Evolutionary conservation across 176 grass and related monocot species (phyloP).

Genomic region (Saccharum officinarum): DNA sequence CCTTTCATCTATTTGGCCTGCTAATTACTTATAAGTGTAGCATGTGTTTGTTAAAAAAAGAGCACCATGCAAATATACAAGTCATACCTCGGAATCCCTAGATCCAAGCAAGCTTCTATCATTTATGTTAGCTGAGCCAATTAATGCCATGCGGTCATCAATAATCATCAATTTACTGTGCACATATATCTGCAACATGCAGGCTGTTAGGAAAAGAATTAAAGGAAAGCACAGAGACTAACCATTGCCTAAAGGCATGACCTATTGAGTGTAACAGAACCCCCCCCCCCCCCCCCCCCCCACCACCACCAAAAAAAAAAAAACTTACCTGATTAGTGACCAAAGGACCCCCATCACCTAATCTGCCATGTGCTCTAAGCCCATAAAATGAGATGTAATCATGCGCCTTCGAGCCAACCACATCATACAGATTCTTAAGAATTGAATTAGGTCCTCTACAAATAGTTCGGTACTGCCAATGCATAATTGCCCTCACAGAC

Average conservation of each 20-base stretch:
- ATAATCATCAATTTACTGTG: slow-evolving; percentile 95
- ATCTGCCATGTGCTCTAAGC: slow-evolving; percentile 69
- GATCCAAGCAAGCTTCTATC: slow-evolving; percentile 87
- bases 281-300: background rate
- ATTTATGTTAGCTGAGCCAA: slow-evolving; percentile 93
- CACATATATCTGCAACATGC: slow-evolving; percentile 66
- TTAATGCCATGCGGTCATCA: slow-evolving; percentile 65
- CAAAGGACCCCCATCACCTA: slow-evolving; percentile 61
- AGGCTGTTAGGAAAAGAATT: slow-evolving; percentile 12
- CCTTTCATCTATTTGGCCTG: slow-evolving; percentile 14
- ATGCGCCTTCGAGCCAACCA: slow-evolving; percentile 64
- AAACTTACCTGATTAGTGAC: slow-evolving; percentile 69
- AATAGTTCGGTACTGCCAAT: slow-evolving; percentile 86
- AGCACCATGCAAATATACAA: slow-evolving; percentile 13
- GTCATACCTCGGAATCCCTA: slow-evolving; percentile 83
- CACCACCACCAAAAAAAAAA: background rate
- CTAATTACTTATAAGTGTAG: background rate
- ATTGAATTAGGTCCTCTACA: slow-evolving; percentile 82
- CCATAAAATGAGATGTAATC: slow-evolving; percentile 89
- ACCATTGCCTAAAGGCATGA: slow-evolving; percentile 18
- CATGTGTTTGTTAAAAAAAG: background rate
- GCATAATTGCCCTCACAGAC: slow-evolving; percentile 87
- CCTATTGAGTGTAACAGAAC: background rate
- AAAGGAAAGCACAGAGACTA: background rate
- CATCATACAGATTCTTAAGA: slow-evolving; percentile 68